phyloP scores from a whole-genome alignment of 768 basidiomycete species.

The Mrakia hoshinonis region DNA sequence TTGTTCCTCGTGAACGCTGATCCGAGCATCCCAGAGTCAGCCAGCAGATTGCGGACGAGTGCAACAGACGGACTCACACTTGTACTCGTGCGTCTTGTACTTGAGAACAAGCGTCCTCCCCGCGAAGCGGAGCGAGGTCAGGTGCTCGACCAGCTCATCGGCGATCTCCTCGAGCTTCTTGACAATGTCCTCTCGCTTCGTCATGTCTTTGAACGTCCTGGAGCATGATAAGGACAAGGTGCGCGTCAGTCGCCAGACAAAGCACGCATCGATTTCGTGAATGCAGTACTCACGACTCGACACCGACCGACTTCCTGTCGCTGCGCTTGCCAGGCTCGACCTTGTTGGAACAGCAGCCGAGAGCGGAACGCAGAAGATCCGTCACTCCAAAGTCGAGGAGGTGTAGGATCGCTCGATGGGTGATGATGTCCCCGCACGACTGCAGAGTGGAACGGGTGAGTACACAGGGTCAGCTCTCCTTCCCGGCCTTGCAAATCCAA shows the following conservation, averaged over 20 bases:
- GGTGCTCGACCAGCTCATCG: slow-evolving; percentile 68
- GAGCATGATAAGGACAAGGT: background rate
- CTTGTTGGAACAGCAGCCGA: slow-evolving; percentile 76
- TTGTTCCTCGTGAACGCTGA: slow-evolving; percentile 73
- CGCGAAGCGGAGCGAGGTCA: slow-evolving; percentile 68
- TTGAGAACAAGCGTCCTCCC: slow-evolving; percentile 80
- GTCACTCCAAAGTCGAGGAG: slow-evolving; percentile 77
- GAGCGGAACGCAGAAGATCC: slow-evolving; percentile 65
- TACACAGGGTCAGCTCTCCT: too few species aligned
- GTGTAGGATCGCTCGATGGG: slow-evolving; percentile 59
- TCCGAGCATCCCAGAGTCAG: background rate
- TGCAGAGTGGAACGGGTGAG: slow-evolving; percentile 36
- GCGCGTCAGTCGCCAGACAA: background rate
- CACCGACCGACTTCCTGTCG: slow-evolving; percentile 84
- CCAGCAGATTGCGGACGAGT: background rate
- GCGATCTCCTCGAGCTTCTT: slow-evolving; percentile 73
- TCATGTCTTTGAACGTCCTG: slow-evolving; percentile 69
- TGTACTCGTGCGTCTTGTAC: slow-evolving; percentile 82
- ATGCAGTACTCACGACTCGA: slow-evolving; percentile 56
- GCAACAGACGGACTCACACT: slow-evolving; percentile 49
- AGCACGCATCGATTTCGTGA: too few species aligned
- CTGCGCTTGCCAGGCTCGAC: slow-evolving; percentile 68
- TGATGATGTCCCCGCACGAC: slow-evolving; percentile 85
- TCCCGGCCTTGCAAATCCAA: too few species aligned
- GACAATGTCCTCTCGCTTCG: slow-evolving; percentile 58